Evolutionary conservation across 2,329 filamentous ascomycete genomes (phyloP).

Genomic region (Diplodia scrobiculata): DNA sequence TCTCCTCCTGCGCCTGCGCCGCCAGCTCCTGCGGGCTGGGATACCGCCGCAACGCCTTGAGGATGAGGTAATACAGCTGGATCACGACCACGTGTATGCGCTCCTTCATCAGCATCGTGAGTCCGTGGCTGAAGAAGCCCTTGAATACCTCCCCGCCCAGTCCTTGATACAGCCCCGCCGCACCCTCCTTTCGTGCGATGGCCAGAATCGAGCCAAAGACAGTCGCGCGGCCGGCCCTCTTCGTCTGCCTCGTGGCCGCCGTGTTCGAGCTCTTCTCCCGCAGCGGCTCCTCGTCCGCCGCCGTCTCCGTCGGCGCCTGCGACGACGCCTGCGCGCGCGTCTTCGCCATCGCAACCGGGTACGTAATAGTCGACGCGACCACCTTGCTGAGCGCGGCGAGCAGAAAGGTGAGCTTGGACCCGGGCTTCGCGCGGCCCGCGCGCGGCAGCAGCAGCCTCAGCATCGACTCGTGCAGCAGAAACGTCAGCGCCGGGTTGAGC

Average conservation of each 20-base stretch:
- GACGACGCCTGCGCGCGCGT: constrained; percentile 69
- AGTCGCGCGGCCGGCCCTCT: constrained; percentile 46
- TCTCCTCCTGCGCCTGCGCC: constrained; percentile 35
- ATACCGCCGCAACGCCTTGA: constrained; percentile 52
- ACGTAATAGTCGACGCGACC: constrained; percentile 73
- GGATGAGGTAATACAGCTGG: constrained; percentile 67
- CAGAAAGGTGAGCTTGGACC: constrained; percentile 61
- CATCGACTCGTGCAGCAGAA: constrained; percentile 75
- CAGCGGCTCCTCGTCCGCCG: not conserved
- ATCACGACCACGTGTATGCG: constrained; percentile 72
- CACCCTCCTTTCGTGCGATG: constrained; percentile 64
- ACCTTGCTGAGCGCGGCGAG: constrained; percentile 78
- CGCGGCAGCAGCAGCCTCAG: constrained; percentile 62
- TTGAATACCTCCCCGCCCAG: constrained; percentile 75
- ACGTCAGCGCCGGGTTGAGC: constrained; percentile 82
- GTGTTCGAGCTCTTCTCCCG: not conserved
- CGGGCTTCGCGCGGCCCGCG: constrained; percentile 56
- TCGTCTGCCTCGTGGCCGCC: constrained; percentile 35
- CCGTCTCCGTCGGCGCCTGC: constrained; percentile 34
- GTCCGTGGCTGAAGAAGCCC: constrained; percentile 80
- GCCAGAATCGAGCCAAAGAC: constrained; percentile 66
- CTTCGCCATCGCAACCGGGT: constrained; percentile 85
- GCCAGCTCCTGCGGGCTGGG: constrained; percentile 47
- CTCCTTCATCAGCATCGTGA: constrained; percentile 86
- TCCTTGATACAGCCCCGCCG: constrained; percentile 72